Evolutionary conservation across 176 grass and related monocot species (phyloP).

Genomic region (Musa itinerans): DNA sequence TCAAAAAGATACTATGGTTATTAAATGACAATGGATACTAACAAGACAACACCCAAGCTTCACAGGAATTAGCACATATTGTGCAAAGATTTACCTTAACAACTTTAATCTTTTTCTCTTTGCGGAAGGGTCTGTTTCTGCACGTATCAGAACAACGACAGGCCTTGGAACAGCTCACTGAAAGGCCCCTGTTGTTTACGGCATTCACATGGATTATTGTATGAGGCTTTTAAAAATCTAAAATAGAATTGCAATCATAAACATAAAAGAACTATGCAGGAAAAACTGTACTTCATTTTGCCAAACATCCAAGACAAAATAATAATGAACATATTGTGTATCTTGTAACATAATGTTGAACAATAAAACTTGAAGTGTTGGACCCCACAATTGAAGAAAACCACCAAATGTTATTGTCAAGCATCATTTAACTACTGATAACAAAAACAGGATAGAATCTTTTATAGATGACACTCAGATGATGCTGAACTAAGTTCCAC

Average conservation of each 20-base stretch:
- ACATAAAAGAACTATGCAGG: not conserved
- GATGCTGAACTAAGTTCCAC: too few relatives aligned
- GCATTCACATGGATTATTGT: slow-evolving; percentile 6
- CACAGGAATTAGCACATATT: not conserved
- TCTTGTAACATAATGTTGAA: not conserved
- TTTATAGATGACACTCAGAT: too few relatives aligned
- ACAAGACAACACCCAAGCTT: not conserved
- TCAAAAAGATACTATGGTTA: not conserved
- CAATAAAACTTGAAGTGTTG: not conserved
- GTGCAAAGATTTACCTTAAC: slow-evolving; percentile 59
- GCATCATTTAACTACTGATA: too few relatives aligned
- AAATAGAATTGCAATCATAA: not conserved
- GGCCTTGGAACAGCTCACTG: slow-evolving; percentile 79
- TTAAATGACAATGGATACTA: not conserved
- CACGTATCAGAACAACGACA: slow-evolving; percentile 90
- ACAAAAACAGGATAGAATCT: too few relatives aligned
- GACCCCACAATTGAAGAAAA: too few relatives aligned
- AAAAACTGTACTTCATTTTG: not conserved
- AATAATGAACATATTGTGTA: not conserved
- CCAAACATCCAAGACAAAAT: not conserved
- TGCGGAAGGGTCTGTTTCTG: slow-evolving; percentile 80
- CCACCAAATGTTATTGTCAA: too few relatives aligned
- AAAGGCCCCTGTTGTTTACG: slow-evolving; percentile 50
- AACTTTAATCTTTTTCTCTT: slow-evolving; percentile 95
- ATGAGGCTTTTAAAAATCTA: not conserved